Evolutionary conservation across 2,329 filamentous ascomycete species (phyloP), one percentile per base, ranked within the genome.

Genomic region (Alternaria gaisen): DNA sequence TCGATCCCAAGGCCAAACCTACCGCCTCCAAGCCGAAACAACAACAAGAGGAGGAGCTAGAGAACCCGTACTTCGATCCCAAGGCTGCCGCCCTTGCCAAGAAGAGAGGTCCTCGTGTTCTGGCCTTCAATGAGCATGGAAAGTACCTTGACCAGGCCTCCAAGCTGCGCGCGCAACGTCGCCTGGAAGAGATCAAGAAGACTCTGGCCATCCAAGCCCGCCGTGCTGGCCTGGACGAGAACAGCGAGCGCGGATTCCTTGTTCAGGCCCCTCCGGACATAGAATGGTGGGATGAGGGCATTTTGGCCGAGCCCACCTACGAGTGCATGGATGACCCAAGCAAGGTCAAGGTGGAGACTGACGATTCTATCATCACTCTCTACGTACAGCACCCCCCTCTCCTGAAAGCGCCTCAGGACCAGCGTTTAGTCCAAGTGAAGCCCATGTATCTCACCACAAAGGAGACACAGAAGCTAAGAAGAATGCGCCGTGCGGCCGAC

Each of bases 91-190:
- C 52, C n/a, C 56, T 61, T 47, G 84, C 84, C 66, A 81, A 83
- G 73, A 80, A 64, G 83, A 78, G 72, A 83, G 86, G 38, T 86
- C 87, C 92, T 11, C 89, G 92, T 61, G 89, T 92, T 66, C 84
- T 99, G 18, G 82, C 93, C 12, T 98, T 99, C 83, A 97, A 97
- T 72, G 90, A 94, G 70, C 96, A 97, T 78, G 95, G 95, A 54
- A 98, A 98, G 85, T 98, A 97, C 74, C 97, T 98, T 61, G 90
- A 93, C 66, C 94, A 98, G 80, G 95, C 92, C 8, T 94, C 92
- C 77, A 94, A 94, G 58, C 82, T 97, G 53, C 90, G 95, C 64
- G 88, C 93, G 61, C 94, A 97, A 80, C 93, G 91, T 42, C 90
- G 91, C 52, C 84, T 99, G 28, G 96, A 99, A 82, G 90, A 90